Base-by-base conservation (phyloP, 805 yeast species). In the Lipomyces yamadae region DNA sequence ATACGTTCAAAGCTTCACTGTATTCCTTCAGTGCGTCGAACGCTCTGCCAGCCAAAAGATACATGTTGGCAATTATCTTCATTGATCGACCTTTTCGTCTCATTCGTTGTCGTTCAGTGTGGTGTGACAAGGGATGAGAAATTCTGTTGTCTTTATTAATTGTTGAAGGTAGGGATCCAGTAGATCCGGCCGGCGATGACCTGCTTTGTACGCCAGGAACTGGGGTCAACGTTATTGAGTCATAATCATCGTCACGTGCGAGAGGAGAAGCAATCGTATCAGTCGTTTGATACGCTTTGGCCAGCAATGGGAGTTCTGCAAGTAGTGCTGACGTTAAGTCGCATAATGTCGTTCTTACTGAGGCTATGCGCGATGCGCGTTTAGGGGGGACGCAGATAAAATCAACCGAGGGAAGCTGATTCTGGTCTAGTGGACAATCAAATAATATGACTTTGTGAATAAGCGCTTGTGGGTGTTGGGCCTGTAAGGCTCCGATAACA, bases 1-100 rank as follows among this genome's bases (percentile, higher is more conserved):
- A 78, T 32, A 83, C 78, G 2, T 80, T 73, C 1, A 89, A 82
- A 0, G 97, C 88, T 53, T 92, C 97, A n/a, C 88, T 84, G 72
- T 92, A 88, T 66, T 87, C 86, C 32, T 82, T 80, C 62, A 93
- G 75, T 0, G 98, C 96, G 65, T 87, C 90, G 15, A 81, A 75
- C 56, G 89, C 82, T 62, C 90, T 85, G 0, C 99, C 99, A 0
- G 97, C 89, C 58, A 95, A 77, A 13, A 95, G 79, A 73, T 86
- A 88, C 71, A 94, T 85, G 71, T 88, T 88, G 0, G 92, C 98
- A 73, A 88, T 78, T 48, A 90, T 81, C 73, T 94, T 94, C 33
- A 84, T 75, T 72, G 90, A 89, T 60, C 99, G 81, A 1, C 97
- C 95, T 67, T 83, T 81, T 74, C 85, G 84, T 73, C 85, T 80